Evolutionary conservation across 352 stramenopile genomes (phyloP), one percentile per base, ranked within the genome.

Genomic region (Hyaloperonospora arabidopsidis): DNA sequence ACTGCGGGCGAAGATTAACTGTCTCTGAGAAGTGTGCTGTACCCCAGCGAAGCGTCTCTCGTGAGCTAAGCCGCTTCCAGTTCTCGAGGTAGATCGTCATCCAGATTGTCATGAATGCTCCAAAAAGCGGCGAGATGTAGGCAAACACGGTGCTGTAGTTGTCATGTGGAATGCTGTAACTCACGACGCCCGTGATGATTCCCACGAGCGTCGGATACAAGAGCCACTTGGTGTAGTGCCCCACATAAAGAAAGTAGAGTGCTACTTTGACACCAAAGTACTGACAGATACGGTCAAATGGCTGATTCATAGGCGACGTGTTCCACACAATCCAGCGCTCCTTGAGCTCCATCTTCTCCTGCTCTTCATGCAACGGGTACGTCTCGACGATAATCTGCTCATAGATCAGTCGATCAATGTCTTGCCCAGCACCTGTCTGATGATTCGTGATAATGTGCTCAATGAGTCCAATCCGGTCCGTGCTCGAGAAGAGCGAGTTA

Each of bases 201-300:
- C 95, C 95, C 40, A 97, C 59, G 17, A 98, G 50, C 36, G 87
- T 93, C 18, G 96, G 84, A 50, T 96, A 95, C n/a, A 98, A 61
- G 23, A 98, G 74, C 79, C 96, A 97, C 52, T 93, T 91, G 35
- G 93, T 97, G 67, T 94, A 97, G 69, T 98, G 93, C 13, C 97
- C 91, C 19, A 98, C 58, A 82, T 96, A 99, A 32, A 97, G 70
- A 65, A 98, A 98, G 72, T 98, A 98, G 52, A 98, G 95, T 18
- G 89, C 88, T 52, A 99, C 88, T 66, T 98, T 87, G 54, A 86
- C 79, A 47, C 82, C 82, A 65, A 90, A 93, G 62, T 93, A 93
- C 50, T 87, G 70, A 54, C 82, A 86, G 48, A 93, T 84, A 21
- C 73, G 70, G 49, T 90, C 76, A 41, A 93, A 87, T 0, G 82